Evolutionary conservation across 2,329 filamentous ascomycete genomes (phyloP).

Genomic region (Paraphoma sp.): DNA sequence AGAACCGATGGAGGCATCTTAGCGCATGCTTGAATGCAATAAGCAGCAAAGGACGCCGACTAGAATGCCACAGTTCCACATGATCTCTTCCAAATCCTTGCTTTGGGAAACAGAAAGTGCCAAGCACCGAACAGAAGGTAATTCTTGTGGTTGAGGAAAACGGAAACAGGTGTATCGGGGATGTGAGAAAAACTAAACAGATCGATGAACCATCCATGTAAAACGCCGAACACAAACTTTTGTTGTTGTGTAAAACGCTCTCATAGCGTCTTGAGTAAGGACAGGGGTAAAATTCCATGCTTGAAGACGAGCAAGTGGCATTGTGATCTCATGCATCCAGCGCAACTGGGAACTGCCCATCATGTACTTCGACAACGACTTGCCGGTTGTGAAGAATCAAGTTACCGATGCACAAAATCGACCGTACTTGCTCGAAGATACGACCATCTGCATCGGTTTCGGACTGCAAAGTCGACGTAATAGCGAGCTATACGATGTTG

Average conservation of each 20-base stretch:
- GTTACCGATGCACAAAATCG: conserved; percentile 61
- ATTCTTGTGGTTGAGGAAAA: conserved; percentile 3
- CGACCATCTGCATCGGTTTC: conserved; percentile 54
- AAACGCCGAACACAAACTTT: conserved; percentile 44
- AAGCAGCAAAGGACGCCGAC: conserved; percentile 37
- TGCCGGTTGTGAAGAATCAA: conserved; percentile 64
- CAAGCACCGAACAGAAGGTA: conserved; percentile 18
- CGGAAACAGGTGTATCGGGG: conserved; percentile 20
- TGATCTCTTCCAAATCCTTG: conserved; percentile 10
- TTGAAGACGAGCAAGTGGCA: conserved; percentile 2
- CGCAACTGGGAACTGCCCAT: conserved; percentile 58
- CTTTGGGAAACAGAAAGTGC: conserved; percentile 18
- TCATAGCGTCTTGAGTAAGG: neutral
- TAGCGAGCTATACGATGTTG: conserved; percentile 61
- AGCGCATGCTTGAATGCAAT: conserved; percentile 18
- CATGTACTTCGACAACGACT: conserved; percentile 61
- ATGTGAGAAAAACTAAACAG: conserved; percentile 29
- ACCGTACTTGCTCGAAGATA: conserved; percentile 60
- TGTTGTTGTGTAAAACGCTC: conserved; percentile 27
- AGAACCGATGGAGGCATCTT: conserved; percentile 9
- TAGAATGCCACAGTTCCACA: conserved; percentile 31
- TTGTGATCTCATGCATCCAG: conserved; percentile 52
- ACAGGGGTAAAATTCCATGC: neutral
- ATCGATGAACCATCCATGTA: conserved; percentile 31
- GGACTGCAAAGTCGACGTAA: conserved; percentile 61